These are phyloP conservation scores for Aechmea fasciata DNA, from an alignment of 176 grass and related monocot species.

Conservation along the genomic window DNA sequence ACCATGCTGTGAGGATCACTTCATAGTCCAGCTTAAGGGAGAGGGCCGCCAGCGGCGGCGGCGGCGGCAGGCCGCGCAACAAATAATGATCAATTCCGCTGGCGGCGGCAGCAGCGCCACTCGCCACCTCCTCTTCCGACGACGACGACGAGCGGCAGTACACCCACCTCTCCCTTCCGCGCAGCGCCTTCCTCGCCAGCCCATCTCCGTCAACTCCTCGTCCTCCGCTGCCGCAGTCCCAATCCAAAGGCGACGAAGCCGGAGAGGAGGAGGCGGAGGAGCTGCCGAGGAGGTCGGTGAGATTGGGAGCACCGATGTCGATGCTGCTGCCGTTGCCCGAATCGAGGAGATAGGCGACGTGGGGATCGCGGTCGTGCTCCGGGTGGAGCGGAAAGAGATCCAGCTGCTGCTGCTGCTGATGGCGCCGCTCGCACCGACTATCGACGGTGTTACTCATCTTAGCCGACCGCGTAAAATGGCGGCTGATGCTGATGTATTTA, in stretches of 20 bases:
- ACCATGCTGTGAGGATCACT: constrained; percentile 73
- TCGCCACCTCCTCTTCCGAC: constrained; percentile 34
- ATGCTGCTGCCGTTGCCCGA: constrained; percentile 33
- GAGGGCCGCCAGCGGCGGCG: constrained; percentile 9
- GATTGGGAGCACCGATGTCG: constrained; percentile 25
- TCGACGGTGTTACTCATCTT: background rate
- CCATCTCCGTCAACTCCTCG: constrained; percentile 30
- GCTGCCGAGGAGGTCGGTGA: constrained; percentile 67
- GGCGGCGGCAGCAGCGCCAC: background rate
- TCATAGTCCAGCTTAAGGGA: constrained; percentile 81
- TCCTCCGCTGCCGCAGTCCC: constrained; percentile 1
- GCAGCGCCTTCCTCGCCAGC: constrained; percentile 51
- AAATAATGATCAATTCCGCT: constrained; percentile 17
- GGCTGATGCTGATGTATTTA: constrained; percentile 71
- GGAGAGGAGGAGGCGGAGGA: constrained; percentile 10
- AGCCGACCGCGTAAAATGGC: constrained; percentile 1
- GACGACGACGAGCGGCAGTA: constrained; percentile 59
- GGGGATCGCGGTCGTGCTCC: constrained; percentile 36
- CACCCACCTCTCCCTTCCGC: constrained; percentile 74
- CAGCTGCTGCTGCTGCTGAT: constrained; percentile 14
- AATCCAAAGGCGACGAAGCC: constrained; percentile 17
- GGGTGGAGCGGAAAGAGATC: constrained; percentile 47
- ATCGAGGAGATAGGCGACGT: constrained; percentile 34
- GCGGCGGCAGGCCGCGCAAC: background rate
- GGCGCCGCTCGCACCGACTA: background rate